These are phyloP conservation scores for Thraustochytrium striatum DNA, from an alignment of 352 stramenopile species.

Conservation along the genomic window DNA sequence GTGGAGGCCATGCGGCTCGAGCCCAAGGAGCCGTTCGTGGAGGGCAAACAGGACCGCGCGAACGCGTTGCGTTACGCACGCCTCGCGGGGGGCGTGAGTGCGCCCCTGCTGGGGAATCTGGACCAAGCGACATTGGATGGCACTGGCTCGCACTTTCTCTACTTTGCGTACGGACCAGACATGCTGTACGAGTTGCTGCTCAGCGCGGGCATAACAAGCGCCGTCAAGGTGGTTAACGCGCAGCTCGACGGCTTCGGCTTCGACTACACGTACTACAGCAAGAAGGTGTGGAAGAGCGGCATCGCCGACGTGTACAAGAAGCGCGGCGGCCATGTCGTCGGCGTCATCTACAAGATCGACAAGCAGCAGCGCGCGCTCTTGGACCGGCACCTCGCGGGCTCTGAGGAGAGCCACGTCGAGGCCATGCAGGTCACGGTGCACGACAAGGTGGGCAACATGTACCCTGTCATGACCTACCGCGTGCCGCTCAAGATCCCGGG, in stretches of 20 bases:
- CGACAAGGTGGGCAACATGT: not conserved
- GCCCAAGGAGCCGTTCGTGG: not conserved
- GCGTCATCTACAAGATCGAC: slow-evolving; percentile 13
- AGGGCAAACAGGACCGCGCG: not conserved
- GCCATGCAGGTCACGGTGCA: not conserved
- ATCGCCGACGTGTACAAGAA: not conserved
- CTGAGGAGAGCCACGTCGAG: not conserved
- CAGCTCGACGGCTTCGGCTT: not conserved
- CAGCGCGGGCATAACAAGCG: slow-evolving; percentile 15
- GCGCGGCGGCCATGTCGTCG: not conserved
- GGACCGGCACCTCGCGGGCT: slow-evolving; percentile 15
- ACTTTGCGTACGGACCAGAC: slow-evolving; percentile 44
- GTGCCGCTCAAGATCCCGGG: not conserved
- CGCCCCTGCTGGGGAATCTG: slow-evolving; percentile 3
- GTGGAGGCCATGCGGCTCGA: no score
- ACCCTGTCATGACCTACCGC: slow-evolving; percentile 30
- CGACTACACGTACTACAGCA: slow-evolving; percentile 35
- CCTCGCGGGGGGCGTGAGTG: not conserved
- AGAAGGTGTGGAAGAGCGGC: slow-evolving; percentile 27
- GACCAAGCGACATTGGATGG: slow-evolving; percentile 29
- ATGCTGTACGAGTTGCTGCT: slow-evolving; percentile 37
- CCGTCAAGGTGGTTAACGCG: slow-evolving; percentile 19
- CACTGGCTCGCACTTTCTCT: slow-evolving; percentile 30
- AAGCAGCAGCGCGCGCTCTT: slow-evolving; percentile 4
- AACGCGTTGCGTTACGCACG: slow-evolving; percentile 25